These are phyloP conservation scores for Schwanniomyces yamadae DNA, from an alignment of 805 yeast genomes.

Conservation along the genomic window DNA sequence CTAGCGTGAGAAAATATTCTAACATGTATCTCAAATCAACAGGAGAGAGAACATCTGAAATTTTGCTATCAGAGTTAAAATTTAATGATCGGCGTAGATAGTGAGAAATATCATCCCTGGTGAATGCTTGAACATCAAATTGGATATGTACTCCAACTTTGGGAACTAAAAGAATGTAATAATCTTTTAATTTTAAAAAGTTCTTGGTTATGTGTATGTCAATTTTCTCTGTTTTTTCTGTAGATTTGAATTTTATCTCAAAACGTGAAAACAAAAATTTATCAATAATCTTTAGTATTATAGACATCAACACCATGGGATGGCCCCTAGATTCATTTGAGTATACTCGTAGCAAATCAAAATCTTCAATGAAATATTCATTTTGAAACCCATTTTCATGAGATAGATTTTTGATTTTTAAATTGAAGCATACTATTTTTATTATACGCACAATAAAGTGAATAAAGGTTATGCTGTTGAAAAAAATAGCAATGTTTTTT, in stretches of 20 bases:
- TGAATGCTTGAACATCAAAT: constrained; percentile 4
- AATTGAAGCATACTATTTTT: constrained; percentile 2
- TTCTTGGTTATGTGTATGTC: constrained; percentile 8
- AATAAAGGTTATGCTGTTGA: constrained; percentile 4
- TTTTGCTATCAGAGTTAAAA: constrained; percentile 6
- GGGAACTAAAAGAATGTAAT: constrained; percentile 4
- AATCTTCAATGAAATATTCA: constrained; percentile 18
- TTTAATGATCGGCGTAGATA: constrained; percentile 8
- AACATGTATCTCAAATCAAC: constrained; percentile 10
- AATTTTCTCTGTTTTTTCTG: not conserved
- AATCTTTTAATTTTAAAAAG: constrained; percentile 8
- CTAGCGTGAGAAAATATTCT: constrained; percentile 10
- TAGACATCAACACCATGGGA: constrained; percentile 15
- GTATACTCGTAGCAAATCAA: constrained; percentile 20
- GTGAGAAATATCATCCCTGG: constrained; percentile 9
- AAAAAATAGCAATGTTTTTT: constrained; percentile 5
- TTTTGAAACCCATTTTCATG: constrained; percentile 3
- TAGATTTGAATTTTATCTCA: not conserved
- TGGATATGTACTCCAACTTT: not conserved
- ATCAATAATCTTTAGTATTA: constrained; percentile 15
- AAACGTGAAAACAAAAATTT: constrained; percentile 13
- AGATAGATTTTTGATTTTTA: no score
- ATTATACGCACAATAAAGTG: constrained; percentile 6
- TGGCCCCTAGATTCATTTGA: constrained; percentile 19
- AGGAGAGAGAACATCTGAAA: constrained; percentile 11